These are phyloP conservation scores for Eimeria falciformis DNA, from an alignment of 169 alveolate species.

Conservation along the genomic window DNA sequence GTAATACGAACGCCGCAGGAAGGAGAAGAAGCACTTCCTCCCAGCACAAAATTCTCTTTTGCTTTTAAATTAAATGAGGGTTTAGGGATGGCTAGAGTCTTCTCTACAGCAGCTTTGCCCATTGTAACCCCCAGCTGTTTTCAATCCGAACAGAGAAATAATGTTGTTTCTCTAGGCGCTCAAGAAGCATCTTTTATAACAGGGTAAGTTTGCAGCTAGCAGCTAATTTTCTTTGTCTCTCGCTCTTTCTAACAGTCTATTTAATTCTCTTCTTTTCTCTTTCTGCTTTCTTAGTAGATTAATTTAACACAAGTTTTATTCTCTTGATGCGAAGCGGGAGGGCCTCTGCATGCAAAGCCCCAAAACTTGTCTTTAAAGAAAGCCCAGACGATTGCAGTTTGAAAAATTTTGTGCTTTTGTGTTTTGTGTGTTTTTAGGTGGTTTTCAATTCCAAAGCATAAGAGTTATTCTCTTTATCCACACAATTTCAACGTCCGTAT, in stretches of 20 bases:
- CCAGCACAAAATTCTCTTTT: not conserved
- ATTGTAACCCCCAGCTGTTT: constrained; percentile 11
- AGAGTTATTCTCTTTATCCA: constrained; percentile 1
- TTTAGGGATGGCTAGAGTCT: not conserved
- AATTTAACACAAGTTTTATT: too few species aligned
- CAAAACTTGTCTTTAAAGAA: too few species aligned
- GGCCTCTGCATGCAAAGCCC: too few species aligned
- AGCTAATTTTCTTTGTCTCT: not conserved
- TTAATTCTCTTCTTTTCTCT: not conserved
- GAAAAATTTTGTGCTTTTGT: too few species aligned
- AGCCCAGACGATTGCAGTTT: too few species aligned
- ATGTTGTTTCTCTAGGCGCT: not conserved
- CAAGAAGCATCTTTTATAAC: not conserved
- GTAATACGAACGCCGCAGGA: not conserved
- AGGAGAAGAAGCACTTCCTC: not conserved
- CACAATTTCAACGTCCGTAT: constrained; percentile 2
- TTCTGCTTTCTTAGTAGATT: not conserved
- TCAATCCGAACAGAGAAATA: not conserved
- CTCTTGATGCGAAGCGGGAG: too few species aligned
- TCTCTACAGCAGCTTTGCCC: not conserved
- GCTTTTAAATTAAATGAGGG: constrained; percentile 1
- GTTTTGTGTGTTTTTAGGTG: not conserved
- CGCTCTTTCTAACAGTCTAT: not conserved
- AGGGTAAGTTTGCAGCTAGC: not conserved
- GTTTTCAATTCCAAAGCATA: not conserved